Evolutionary conservation across 2,329 filamentous ascomycete genomes (phyloP).

Genomic region (Diplodia scrobiculata): DNA sequence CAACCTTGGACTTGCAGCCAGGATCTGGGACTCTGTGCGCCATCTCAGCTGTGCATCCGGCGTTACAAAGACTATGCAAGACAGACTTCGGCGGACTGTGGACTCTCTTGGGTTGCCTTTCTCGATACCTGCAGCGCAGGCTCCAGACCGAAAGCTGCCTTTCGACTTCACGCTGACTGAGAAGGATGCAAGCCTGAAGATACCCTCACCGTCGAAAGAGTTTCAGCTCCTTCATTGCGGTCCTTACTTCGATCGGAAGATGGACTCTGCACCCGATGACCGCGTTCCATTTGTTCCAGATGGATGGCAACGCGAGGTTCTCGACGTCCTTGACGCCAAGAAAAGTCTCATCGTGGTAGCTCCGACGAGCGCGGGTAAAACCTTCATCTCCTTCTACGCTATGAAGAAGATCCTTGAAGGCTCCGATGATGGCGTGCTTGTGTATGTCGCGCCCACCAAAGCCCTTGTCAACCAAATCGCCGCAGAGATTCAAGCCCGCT

Average conservation of each 20-base stretch:
- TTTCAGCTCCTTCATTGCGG: slow-evolving; percentile 71
- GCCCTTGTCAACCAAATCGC: slow-evolving; percentile 82
- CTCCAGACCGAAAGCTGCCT: slow-evolving; percentile 47
- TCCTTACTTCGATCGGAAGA: slow-evolving; percentile 73
- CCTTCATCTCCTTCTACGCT: slow-evolving; percentile 81
- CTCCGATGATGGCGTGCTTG: slow-evolving; percentile 69
- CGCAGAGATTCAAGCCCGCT: slow-evolving; percentile 74
- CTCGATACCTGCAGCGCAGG: slow-evolving; percentile 37
- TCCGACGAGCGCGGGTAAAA: slow-evolving; percentile 78
- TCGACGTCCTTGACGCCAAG: slow-evolving; percentile 71
- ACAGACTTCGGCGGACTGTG: slow-evolving; percentile 43
- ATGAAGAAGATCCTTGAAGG: slow-evolving; percentile 74
- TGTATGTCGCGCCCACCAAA: slow-evolving; percentile 81
- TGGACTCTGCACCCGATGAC: slow-evolving; percentile 67
- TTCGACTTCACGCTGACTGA: slow-evolving; percentile 44
- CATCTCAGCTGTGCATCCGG: slow-evolving; percentile 44
- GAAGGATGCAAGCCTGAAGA: slow-evolving; percentile 39
- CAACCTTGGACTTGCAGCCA: slow-evolving; percentile 48
- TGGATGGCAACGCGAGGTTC: slow-evolving; percentile 72
- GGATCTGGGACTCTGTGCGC: slow-evolving; percentile 51
- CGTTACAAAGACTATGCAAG: slow-evolving; percentile 48
- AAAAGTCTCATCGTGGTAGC: slow-evolving; percentile 74
- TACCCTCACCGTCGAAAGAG: slow-evolving; percentile 51
- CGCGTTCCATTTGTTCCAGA: slow-evolving; percentile 74
- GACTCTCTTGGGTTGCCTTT: slow-evolving; percentile 46